These are phyloP conservation scores for Talaromyces amestolkiae DNA, from an alignment of 2,329 filamentous ascomycete genomes.

Conservation along the genomic window DNA sequence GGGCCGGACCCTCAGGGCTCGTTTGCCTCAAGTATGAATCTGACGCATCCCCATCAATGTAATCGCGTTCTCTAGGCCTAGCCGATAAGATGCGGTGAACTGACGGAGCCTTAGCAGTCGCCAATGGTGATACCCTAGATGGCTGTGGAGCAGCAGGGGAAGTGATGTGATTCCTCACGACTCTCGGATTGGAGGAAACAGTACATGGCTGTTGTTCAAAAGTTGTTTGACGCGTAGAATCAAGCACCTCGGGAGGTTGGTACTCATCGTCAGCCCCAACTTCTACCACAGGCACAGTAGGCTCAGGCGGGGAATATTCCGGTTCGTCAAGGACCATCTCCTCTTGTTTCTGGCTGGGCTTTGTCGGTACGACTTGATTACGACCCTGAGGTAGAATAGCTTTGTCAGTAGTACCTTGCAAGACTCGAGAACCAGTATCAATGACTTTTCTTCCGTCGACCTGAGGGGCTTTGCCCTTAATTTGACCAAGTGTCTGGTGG, in stretches of 20 bases:
- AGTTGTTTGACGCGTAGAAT: slow-evolving; percentile 43
- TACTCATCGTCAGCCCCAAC: slow-evolving; percentile 29
- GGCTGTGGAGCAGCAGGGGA: slow-evolving; percentile 73
- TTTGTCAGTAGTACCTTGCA: slow-evolving; percentile 19
- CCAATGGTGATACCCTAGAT: slow-evolving; percentile 62
- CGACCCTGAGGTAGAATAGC: slow-evolving; percentile 23
- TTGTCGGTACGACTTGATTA: slow-evolving; percentile 2
- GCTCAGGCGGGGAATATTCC: slow-evolving; percentile 49
- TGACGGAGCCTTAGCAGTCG: slow-evolving; percentile 51
- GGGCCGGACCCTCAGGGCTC: slow-evolving; percentile 45
- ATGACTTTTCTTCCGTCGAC: slow-evolving; percentile 3
- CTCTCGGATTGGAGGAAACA: slow-evolving; percentile 52
- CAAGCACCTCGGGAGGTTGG: slow-evolving; percentile 27
- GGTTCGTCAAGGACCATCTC: slow-evolving; percentile 40
- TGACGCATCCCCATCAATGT: slow-evolving; percentile 31
- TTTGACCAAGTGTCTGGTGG: slow-evolving; percentile 13
- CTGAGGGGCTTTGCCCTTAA: not conserved
- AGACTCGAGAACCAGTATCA: slow-evolving; percentile 3
- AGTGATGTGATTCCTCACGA: slow-evolving; percentile 71
- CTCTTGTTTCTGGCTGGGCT: slow-evolving; percentile 9
- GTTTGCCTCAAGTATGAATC: slow-evolving; percentile 37
- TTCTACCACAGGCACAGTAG: slow-evolving; percentile 34
- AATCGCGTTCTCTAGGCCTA: slow-evolving; percentile 34
- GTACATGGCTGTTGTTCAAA: slow-evolving; percentile 39
- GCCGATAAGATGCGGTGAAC: slow-evolving; percentile 50